Conservation (phyloP, 2,329 filamentous ascomycete species). For the Exutisphaerella laricina region DNA sequence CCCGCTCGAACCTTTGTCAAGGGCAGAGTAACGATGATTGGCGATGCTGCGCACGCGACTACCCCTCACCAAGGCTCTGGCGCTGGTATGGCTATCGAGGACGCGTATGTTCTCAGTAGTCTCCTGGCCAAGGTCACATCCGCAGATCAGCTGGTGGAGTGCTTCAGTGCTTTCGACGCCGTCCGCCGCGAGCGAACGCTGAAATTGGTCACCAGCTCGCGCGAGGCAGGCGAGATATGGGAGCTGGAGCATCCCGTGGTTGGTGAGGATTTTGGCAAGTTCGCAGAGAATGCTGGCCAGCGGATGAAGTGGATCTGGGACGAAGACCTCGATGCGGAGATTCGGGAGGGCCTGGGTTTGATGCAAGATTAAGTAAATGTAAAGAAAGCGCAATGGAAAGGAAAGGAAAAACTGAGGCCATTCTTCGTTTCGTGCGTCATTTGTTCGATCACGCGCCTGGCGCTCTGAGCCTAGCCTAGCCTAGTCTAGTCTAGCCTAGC, state of each 20-base stretch:
- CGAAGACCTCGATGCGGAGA: conserved; percentile 32
- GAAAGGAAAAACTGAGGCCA: too few species aligned
- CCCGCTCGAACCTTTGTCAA: conserved; percentile 8
- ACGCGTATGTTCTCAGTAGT: conserved; percentile 14
- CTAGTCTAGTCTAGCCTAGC: too few species aligned
- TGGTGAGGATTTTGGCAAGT: conserved; percentile 33
- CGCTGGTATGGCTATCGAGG: conserved; percentile 20
- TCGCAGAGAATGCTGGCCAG: conserved; percentile 28
- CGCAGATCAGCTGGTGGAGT: conserved; percentile 38
- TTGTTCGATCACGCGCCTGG: too few species aligned
- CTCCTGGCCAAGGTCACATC: conserved; percentile 17
- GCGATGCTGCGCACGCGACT: conserved; percentile 19
- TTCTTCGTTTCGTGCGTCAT: too few species aligned
- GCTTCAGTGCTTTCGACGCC: conserved; percentile 12
- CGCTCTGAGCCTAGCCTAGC: too few species aligned
- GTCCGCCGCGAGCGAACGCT: conserved; percentile 10
- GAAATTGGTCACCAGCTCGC: conserved; percentile 36
- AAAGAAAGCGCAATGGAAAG: too few species aligned
- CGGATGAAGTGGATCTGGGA: conserved; percentile 40
- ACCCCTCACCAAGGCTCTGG: conserved; percentile 17
- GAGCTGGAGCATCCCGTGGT: conserved; percentile 34
- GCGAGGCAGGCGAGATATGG: conserved; percentile 37
- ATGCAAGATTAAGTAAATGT: too few species aligned
- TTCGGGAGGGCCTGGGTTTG: too few species aligned
- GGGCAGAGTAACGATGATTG: conserved; percentile 7